Percentiles rank a stretch among this genome's conserved stretches.
These are phyloP conservation scores for Sporothrix globosa DNA, from an alignment of 2,329 filamentous ascomycete species.

Conservation along the genomic window DNA sequence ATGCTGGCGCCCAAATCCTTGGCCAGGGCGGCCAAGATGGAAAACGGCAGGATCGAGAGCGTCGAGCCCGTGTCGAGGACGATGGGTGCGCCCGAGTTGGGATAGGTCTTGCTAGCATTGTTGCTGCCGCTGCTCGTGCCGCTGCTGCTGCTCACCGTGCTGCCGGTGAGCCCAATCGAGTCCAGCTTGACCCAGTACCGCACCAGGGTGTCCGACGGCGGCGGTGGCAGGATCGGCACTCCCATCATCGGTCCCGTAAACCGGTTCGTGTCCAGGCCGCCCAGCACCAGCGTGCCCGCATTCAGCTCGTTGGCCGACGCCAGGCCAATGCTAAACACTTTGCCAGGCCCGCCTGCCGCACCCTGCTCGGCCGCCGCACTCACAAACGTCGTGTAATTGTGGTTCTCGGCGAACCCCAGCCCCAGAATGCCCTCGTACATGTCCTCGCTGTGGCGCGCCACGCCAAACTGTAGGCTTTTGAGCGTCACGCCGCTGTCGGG, in stretches of 20 bases:
- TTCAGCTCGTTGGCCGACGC: constrained; percentile 33
- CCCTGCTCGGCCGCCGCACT: constrained; percentile 41
- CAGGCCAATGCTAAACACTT: constrained; percentile 39
- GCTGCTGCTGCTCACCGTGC: constrained; percentile 29
- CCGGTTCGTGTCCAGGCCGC: constrained; percentile 48
- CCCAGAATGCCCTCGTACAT: constrained; percentile 43
- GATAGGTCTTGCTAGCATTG: constrained; percentile 35
- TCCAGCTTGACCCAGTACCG: constrained; percentile 46
- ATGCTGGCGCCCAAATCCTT: constrained; percentile 44
- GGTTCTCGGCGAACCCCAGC: constrained; percentile 41
- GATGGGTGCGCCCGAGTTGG: constrained; percentile 37
- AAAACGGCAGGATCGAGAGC: constrained; percentile 51
- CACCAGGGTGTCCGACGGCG: constrained; percentile 35
- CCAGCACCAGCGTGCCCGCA: constrained; percentile 43
- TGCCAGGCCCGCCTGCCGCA: constrained; percentile 34
- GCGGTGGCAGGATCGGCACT: constrained; percentile 48
- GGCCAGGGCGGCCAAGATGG: constrained; percentile 50
- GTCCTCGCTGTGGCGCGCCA: constrained; percentile 40
- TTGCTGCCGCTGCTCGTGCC: constrained; percentile 2
- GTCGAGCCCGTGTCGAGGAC: constrained; percentile 59
- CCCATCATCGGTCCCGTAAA: constrained; percentile 52
- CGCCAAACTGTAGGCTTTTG: constrained; percentile 41
- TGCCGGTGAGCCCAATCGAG: constrained; percentile 39
- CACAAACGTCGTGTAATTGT: constrained; percentile 41
- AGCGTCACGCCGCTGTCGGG: constrained; percentile 40